These are phyloP conservation scores for Fusarium scirpi DNA, from an alignment of 2,329 filamentous ascomycete species.

Conservation along the genomic window DNA sequence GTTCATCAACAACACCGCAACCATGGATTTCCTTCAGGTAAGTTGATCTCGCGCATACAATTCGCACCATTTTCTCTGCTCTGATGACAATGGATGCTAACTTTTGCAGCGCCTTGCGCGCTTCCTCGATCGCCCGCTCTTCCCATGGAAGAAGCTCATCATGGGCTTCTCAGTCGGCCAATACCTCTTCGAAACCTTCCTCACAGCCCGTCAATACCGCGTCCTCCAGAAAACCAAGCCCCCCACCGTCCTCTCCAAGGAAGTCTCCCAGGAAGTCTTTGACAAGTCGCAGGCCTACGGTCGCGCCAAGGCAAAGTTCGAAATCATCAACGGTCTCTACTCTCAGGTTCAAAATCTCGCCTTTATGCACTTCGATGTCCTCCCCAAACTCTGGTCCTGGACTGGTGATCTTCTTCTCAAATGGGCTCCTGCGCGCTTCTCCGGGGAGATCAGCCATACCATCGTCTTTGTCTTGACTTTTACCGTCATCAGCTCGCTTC, in stretches of 20 bases:
- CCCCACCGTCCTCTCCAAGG: conserved; percentile 87
- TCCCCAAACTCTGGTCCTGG: conserved; percentile 89
- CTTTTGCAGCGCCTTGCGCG: conserved; percentile 75
- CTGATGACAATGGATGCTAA: conserved; percentile 28
- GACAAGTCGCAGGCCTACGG: conserved; percentile 97
- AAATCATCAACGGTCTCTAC: conserved; percentile 83
- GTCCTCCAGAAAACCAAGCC: conserved; percentile 83
- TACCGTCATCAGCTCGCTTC: conserved; percentile 81
- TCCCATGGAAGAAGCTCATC: conserved; percentile 98
- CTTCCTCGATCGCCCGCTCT: conserved; percentile 89
- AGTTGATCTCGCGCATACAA: conserved; percentile 1
- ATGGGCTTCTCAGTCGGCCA: conserved; percentile 94
- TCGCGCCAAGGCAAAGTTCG: conserved; percentile 93
- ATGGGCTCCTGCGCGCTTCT: conserved; percentile 82
- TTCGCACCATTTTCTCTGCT: not conserved
- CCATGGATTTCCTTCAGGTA: conserved; percentile 63
- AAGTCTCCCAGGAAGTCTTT: conserved; percentile 90
- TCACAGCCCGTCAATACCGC: conserved; percentile 90
- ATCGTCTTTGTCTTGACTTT: conserved; percentile 93
- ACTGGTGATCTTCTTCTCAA: conserved; percentile 79
- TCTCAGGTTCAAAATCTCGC: conserved; percentile 88
- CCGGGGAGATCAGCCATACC: conserved; percentile 92
- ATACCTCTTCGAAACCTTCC: conserved; percentile 88
- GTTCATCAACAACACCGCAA: conserved; percentile 42
- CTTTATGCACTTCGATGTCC: conserved; percentile 90